Conservation (phyloP, 768 basidiomycete genomes). For the Mrakia blollopis region DNA sequence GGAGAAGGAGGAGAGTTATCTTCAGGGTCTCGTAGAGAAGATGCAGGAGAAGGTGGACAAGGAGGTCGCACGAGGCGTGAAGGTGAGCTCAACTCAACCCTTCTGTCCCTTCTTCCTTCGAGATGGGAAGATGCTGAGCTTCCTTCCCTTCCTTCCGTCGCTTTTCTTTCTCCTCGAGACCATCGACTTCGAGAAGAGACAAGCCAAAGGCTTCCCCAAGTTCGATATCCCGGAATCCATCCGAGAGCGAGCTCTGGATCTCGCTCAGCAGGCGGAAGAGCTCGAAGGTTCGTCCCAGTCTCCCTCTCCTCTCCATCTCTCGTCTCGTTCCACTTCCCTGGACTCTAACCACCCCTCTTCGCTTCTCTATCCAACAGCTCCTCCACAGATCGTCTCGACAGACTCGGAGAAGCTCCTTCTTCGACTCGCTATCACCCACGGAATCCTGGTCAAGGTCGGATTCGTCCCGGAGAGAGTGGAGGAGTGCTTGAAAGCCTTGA, state of each 20-base stretch:
- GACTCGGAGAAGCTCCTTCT: constrained; percentile 62
- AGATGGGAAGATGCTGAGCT: background rate
- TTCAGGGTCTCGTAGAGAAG: constrained; percentile 72
- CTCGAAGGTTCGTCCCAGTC: constrained; percentile 19
- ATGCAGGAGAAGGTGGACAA: constrained; percentile 83
- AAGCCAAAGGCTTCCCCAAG: constrained; percentile 58
- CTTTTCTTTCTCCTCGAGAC: constrained; percentile 49
- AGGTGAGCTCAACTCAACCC: constrained; percentile 53
- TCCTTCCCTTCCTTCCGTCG: too few species aligned
- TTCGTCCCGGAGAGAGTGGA: constrained; percentile 65
- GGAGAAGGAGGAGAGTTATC: constrained; percentile 45
- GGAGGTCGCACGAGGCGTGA: constrained; percentile 65
- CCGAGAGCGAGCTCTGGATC: constrained; percentile 57
- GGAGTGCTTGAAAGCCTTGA: constrained; percentile 63
- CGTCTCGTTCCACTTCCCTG: background rate
- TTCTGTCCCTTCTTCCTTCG: background rate
- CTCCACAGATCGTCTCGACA: background rate
- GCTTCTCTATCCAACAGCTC: background rate
- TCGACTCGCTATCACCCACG: constrained; percentile 72
- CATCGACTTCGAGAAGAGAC: constrained; percentile 74
- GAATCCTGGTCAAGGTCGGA: constrained; percentile 70
- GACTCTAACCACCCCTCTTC: background rate
- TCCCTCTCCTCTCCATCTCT: background rate
- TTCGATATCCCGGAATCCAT: constrained; percentile 61
- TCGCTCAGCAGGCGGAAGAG: constrained; percentile 43